Base-by-base conservation (phyloP, 768 basidiomycete species). In the Thelephora aurantiotincta region DNA sequence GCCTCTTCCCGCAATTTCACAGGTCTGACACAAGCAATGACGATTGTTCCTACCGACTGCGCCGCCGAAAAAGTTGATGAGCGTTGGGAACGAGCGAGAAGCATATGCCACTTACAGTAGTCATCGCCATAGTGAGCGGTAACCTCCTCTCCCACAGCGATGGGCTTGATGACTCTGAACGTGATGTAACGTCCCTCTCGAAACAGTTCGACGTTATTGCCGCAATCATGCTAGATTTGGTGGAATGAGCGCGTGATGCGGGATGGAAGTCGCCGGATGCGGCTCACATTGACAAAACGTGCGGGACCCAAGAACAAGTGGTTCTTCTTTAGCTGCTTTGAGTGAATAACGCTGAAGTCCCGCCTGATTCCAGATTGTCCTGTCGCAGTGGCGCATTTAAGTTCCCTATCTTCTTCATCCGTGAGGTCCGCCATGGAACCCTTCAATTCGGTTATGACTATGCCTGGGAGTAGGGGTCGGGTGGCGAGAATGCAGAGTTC, bases 271-370 rank as follows among this genome's bases (percentile, higher is more conserved):
- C 26, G 33, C 20, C 36, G 33, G 19, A 22, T 45, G 45, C 35
- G 43, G 66, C 84, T 73, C 64, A 90, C 88, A 60, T 91, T 91
- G 51, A 91, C 88, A 67, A 91, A 91, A 59, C 88, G 82, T 65
- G 88, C 89, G 45, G 88, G 89, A 9, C 88, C 88, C 60, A 91
- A 68, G 68, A 91, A 90, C 58, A 91, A 70, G 66, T 90, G 86
- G 57, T 88, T 91, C 65, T 86, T 87, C 70, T 90, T 90, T 75
- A 87, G 82, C 62, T 86, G 84, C 58, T 82, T 85, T 33, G 86
- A 89, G 63, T 90, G 87, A 46, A 91, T 89, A 57, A 91, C 88
- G 61, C 85, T 89, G 60, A 91, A 91, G 61, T 91, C 88, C 57
- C 85, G 71, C 50, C 88, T 77, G 53, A 86, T 86, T 11, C 62